Evolutionary conservation across 2,329 filamentous ascomycete genomes (phyloP), one percentile per base, ranked within the genome.

Genomic region (Talaromyces sp.): DNA sequence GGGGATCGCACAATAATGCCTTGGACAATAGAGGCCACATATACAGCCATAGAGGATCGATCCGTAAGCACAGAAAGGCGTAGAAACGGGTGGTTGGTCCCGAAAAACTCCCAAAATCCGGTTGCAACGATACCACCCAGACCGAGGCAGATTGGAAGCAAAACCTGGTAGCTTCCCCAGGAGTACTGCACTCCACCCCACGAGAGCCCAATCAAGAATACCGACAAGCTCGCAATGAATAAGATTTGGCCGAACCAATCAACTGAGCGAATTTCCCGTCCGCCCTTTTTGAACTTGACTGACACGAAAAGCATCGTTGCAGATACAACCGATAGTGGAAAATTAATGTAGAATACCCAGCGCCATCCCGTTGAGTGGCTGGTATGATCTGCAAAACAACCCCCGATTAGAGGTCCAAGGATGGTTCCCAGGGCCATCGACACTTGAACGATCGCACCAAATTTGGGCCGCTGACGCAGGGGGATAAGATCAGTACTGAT

Each of bases 221-320:
- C 63, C 0, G 71, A 73, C 22, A 68, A 62, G 17, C 66, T 63
- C 3, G 65, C 62, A 8, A 75, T 61, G 54, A 77, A 77, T 5
- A 77, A 58, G 6, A 66, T 22, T 8, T 63, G 66, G 2, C 75
- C 75, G 4, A 73, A 41, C 71, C 71, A 77, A 54, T 77, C 75
- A 9, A 72, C 68, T 1, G 50, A 51, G 8, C 22, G 27, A 22
- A 67, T 41, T 50, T 64, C 30, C 2, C 27, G 14, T 14, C 20
- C 33, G 5, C 43, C 43, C 8, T 41, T 49, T 29, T 54, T 44
- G 37, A 54, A 47, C 20, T 37, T 51, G n/a, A 46, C 29, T 3
- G 46, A 30, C 3, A 35, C 14, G 17, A 44, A 47, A 1, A 54
- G 37, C 16, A 46, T 29, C 3, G 39, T 13, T 2, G 46, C 45